Evolutionary conservation across 805 yeast genomes (phyloP), one percentile per base, ranked within the genome.

Genomic region (Candida verbasci): DNA sequence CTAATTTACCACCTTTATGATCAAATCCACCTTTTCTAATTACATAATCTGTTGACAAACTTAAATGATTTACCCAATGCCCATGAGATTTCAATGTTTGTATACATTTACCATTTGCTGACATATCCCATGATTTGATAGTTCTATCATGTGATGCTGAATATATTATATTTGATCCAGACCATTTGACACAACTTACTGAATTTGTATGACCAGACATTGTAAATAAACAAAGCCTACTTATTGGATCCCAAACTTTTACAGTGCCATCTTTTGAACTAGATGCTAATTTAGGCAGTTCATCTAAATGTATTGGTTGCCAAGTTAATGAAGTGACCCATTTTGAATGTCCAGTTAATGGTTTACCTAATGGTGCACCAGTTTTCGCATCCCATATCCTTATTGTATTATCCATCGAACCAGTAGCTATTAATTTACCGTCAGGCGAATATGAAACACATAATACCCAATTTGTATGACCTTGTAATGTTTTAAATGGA

Each of bases 111-210:
- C 97, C 97, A 32, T 74, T 76, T 3, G 68, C 70, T 28, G 71
- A 65, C 4, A 86, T 78, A 52, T 86, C 91, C 98, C 98, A 93
- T 1, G 85, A 86, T 58, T 81, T 83, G 45, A 93, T 82, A 4
- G 96, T 85, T 55, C 89, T 91, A 60, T 93, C 98, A 53, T 93
- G 97, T 7, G 97, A 88, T 1, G 86, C 89, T 22, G 94, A 78
- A 58, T 89, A 93, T 24, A 93, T 70, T 14, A 82, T 69, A 36
- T 88, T 86, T 31, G 78, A 66, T 2, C 98, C 98, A 40, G 96
- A 86, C 98, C 98, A 93, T 58, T 82, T 88, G n/a, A 89, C 94
- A 63, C 97, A 87, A 1, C 96, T 82, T 2, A 93, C 97, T 1
- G 95, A 76, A 34, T 84, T 78, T 22, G 87, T 73, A 55, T 93